These are phyloP conservation scores for Chytridiales sp. DNA, from an alignment of 371 early-diverging fungal species.

Conservation along the genomic window DNA sequence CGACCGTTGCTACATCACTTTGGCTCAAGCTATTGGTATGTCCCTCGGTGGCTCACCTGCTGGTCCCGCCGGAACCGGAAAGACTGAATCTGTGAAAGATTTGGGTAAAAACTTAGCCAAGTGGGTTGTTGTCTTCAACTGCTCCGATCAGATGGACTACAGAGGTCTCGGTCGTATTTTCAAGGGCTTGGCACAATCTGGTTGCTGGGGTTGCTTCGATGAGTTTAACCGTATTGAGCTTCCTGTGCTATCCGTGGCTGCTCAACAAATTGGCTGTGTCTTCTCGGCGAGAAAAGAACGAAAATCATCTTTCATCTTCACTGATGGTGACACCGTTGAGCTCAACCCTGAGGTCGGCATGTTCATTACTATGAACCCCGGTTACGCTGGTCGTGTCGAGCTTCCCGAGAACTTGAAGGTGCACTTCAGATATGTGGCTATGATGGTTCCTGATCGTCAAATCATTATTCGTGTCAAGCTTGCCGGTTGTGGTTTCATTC, in stretches of 20 bases:
- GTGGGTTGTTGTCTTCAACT: slow-evolving; percentile 69
- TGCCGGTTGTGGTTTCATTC: slow-evolving; percentile 64
- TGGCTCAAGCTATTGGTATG: slow-evolving; percentile 69
- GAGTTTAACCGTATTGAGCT: slow-evolving; percentile 70
- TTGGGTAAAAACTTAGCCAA: slow-evolving; percentile 63
- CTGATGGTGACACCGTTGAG: slow-evolving; percentile 62
- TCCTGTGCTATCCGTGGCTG: slow-evolving; percentile 67
- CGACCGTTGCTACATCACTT: slow-evolving; percentile 60
- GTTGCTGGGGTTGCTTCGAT: slow-evolving; percentile 68
- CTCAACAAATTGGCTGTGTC: slow-evolving; percentile 63
- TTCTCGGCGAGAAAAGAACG: slow-evolving; percentile 59
- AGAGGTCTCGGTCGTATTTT: slow-evolving; percentile 65
- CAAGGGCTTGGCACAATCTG: slow-evolving; percentile 62
- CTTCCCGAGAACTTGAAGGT: slow-evolving; percentile 66
- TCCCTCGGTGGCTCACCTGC: slow-evolving; percentile 63
- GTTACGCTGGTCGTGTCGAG: slow-evolving; percentile 58
- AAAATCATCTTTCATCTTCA: slow-evolving; percentile 57
- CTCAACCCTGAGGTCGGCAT: slow-evolving; percentile 65
- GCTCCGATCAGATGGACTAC: slow-evolving; percentile 68
- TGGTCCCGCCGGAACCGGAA: slow-evolving; percentile 61
- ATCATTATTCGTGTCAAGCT: slow-evolving; percentile 66
- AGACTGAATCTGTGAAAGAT: slow-evolving; percentile 69
- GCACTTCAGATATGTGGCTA: slow-evolving; percentile 65
- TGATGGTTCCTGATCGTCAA: slow-evolving; percentile 69
- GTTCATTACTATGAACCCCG: slow-evolving; percentile 73